phyloP scores from a whole-genome alignment of 129 eudicot species.

The Tagetes erecta region DNA sequence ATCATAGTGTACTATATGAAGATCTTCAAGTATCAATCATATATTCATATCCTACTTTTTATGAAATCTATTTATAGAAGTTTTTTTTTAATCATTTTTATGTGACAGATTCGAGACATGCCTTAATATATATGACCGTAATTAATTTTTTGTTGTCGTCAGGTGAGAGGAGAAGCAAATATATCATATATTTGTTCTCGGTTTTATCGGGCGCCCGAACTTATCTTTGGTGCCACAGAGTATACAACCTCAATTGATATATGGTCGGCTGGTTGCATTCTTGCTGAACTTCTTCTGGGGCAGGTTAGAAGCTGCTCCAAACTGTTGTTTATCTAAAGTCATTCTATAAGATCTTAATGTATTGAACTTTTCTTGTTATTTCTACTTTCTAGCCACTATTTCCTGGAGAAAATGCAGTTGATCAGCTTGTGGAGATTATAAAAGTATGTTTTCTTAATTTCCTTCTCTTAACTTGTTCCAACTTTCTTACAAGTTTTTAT shows the following conservation, averaged over 20 bases:
- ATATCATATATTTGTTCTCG: constrained; percentile 94
- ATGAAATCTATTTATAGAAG: not conserved
- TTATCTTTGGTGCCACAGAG: constrained; percentile 94
- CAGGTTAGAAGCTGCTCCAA: constrained; percentile 52
- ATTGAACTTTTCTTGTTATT: not conserved
- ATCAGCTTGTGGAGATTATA: constrained; percentile 92
- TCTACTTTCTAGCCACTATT: constrained; percentile 71
- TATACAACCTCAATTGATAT: constrained; percentile 85
- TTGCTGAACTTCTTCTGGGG: constrained; percentile 91
- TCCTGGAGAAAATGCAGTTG: constrained; percentile 97
- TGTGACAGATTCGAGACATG: not conserved
- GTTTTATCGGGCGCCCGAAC: constrained; percentile 93
- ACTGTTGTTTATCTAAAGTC: not conserved
- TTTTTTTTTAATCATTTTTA: not conserved
- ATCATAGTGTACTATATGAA: too few relatives aligned
- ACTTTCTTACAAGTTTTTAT: constrained; percentile 10
- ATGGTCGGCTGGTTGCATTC: constrained; percentile 99
- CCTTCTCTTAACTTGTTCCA: not conserved
- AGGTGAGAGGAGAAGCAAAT: constrained; percentile 91
- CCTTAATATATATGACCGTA: constrained; percentile 6
- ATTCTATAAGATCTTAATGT: not conserved
- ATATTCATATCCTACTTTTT: not conserved
- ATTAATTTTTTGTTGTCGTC: constrained; percentile 17
- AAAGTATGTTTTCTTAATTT: constrained; percentile 44
- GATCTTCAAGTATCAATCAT: not conserved